phyloP scores from a whole-genome alignment of 352 stramenopile species.

The Phytophthora citrophthora region DNA sequence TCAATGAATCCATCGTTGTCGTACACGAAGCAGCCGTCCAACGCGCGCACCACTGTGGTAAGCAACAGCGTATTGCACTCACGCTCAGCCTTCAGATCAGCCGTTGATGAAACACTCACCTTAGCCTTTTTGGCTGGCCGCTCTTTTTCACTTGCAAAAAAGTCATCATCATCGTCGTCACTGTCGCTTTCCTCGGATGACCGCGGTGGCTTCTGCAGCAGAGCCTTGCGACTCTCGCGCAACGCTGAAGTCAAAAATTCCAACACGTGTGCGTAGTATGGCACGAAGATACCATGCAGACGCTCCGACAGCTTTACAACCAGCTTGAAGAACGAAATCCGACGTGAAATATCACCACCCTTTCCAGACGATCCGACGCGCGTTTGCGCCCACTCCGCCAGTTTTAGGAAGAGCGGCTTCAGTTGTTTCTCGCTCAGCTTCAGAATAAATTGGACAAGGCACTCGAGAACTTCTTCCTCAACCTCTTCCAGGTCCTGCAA shows the following conservation, averaged over 20 bases:
- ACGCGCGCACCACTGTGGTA: constrained; percentile 61
- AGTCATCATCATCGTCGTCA: constrained; percentile 44
- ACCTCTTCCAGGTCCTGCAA: constrained; percentile 68
- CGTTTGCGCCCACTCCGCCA: constrained; percentile 77
- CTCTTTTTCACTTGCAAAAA: constrained; percentile 59
- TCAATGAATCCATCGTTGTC: constrained; percentile 89
- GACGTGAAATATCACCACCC: constrained; percentile 52
- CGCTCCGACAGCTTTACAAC: constrained; percentile 81
- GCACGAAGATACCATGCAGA: constrained; percentile 89
- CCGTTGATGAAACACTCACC: constrained; percentile 31
- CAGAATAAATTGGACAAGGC: constrained; percentile 82
- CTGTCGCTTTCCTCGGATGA: constrained; percentile 36
- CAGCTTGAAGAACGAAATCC: constrained; percentile 85
- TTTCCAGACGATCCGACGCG: constrained; percentile 35
- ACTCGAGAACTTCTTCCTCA: constrained; percentile 80
- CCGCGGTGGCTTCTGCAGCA: constrained; percentile 52
- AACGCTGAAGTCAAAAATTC: constrained; percentile 61
- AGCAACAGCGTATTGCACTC: constrained; percentile 56
- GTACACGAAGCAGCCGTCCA: constrained; percentile 87
- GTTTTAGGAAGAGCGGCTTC: constrained; percentile 89
- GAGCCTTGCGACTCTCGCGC: constrained; percentile 51
- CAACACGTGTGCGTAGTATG: constrained; percentile 85
- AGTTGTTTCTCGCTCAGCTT: constrained; percentile 91
- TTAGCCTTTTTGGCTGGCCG: constrained; percentile 68
- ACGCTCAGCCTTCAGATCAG: constrained; percentile 33